A percentile compares a stretch with the other conserved stretches of the same genome.
These are phyloP conservation scores for Edaphochlamys debaryana DNA, from an alignment of 139 green algal genomes.

Conservation along the genomic window DNA sequence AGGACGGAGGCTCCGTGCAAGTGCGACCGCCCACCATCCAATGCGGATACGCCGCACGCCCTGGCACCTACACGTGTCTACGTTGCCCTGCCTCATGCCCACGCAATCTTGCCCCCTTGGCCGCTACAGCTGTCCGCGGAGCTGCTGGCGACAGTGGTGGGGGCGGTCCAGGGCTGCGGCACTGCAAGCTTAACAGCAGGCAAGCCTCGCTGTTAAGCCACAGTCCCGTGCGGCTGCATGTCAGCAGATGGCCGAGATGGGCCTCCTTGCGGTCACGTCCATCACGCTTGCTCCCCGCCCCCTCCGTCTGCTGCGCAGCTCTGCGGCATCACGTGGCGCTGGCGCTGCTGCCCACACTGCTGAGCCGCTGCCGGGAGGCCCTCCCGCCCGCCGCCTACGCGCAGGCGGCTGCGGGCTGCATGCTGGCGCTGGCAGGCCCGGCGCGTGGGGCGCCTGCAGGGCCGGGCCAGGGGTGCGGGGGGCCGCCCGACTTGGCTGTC, in stretches of 20 bases:
- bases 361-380: neutral
- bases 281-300: too few species aligned
- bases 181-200: too few species aligned
- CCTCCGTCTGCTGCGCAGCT: neutral
- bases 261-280: too few species aligned
- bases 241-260: neutral
- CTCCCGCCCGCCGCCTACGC: neutral
- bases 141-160: too few species aligned
- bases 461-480: too few species aligned
- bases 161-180: too few species aligned
- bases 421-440: slow-evolving; percentile 1
- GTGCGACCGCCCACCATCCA: neutral
- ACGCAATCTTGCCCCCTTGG: too few species aligned
- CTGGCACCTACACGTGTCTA: neutral
- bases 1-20: neutral
- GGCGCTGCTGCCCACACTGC: slow-evolving; percentile 17
- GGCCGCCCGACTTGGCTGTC: neutral
- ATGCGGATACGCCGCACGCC: too few species aligned
- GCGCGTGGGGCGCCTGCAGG: neutral
- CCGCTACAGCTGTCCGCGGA: too few species aligned
- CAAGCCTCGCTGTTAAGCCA: neutral
- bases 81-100: too few species aligned
- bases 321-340: slow-evolving; percentile 8
- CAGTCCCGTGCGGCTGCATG: too few species aligned
- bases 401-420: neutral